Evolutionary conservation across 805 yeast species (phyloP).

Genomic region (Candida coquimbonensis): DNA sequence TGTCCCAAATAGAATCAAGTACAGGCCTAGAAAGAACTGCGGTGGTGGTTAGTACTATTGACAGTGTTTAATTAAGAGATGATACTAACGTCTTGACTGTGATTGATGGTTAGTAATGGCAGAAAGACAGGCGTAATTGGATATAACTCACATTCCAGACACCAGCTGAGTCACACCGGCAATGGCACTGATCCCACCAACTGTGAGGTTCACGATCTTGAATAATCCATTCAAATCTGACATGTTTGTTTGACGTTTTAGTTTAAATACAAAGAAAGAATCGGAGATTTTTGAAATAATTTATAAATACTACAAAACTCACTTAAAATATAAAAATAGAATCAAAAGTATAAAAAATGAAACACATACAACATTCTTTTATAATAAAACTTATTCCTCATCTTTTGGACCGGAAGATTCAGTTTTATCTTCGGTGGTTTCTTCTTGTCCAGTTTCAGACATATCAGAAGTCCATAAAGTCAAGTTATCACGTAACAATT

Average conservation of each 20-base stretch:
- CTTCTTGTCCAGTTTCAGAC: slow-evolving; percentile 72
- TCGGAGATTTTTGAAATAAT: not conserved
- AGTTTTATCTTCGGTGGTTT: slow-evolving; percentile 32
- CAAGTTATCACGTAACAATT: slow-evolving; percentile 95
- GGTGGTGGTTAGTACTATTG: not conserved
- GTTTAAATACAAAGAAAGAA: not conserved
- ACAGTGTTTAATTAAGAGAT: not conserved
- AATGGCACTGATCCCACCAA: slow-evolving; percentile 46
- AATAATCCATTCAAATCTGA: slow-evolving; percentile 24
- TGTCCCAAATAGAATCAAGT: slow-evolving; percentile 47
- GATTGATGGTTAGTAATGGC: not conserved
- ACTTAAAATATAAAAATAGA: slow-evolving; percentile 1
- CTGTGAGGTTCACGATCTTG: slow-evolving; percentile 41
- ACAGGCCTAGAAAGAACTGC: slow-evolving; percentile 49
- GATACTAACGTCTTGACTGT: not conserved
- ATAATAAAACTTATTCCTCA: slow-evolving; percentile 22
- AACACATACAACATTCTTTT: slow-evolving; percentile 1
- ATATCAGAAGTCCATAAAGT: slow-evolving; percentile 96
- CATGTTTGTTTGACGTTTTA: slow-evolving; percentile 7
- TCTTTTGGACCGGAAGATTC: slow-evolving; percentile 20
- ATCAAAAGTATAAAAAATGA: slow-evolving; percentile 4
- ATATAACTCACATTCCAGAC: slow-evolving; percentile 34
- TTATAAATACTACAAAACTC: not conserved
- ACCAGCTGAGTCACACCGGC: slow-evolving; percentile 21
- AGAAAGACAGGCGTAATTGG: not conserved